Percentiles rank a stretch among this genome's conserved stretches.
These are phyloP conservation scores for Tothia fuscella DNA, from an alignment of 2,329 filamentous ascomycete species.

Conservation along the genomic window DNA sequence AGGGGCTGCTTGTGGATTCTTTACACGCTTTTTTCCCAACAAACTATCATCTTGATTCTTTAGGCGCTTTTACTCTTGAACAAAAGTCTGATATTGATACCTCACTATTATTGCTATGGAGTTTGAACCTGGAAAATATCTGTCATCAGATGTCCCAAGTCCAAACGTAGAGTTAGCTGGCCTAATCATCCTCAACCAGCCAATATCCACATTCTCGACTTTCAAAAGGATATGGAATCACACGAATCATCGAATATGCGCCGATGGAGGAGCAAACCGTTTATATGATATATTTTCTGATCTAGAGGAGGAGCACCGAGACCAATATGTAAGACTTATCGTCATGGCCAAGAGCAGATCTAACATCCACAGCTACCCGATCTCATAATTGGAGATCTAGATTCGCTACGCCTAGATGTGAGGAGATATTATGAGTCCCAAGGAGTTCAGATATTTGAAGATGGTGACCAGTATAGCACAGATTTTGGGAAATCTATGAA, in stretches of 20 bases:
- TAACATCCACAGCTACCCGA: constrained; percentile 28
- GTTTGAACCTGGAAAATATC: constrained; percentile 2
- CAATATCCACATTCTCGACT: constrained; percentile 37
- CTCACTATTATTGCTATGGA: too few relatives aligned
- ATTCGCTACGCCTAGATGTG: constrained; percentile 59
- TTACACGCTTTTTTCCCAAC: too few relatives aligned
- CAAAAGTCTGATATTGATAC: too few relatives aligned
- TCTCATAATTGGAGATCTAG: constrained; percentile 78
- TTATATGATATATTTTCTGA: constrained; percentile 42
- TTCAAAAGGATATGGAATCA: constrained; percentile 35
- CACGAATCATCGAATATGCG: constrained; percentile 60
- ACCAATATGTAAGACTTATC: constrained; percentile 20
- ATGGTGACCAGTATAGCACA: constrained; percentile 75
- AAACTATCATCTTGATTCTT: too few relatives aligned
- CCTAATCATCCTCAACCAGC: constrained; percentile 50
- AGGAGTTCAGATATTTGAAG: constrained; percentile 51
- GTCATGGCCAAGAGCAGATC: constrained; percentile 22
- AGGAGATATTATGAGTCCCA: constrained; percentile 53
- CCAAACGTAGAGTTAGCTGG: constrained; percentile 18
- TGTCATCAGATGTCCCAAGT: background rate
- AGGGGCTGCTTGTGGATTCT: too few relatives aligned
- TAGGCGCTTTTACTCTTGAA: too few relatives aligned
- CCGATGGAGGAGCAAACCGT: constrained; percentile 82
- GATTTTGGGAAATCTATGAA: constrained; percentile 74
- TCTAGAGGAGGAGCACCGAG: constrained; percentile 15